A percentile compares a stretch with the other conserved stretches of the same genome.
phyloP scores from a whole-genome alignment of 192 early-diverging fungal species.

The Oehlia diaphana region DNA sequence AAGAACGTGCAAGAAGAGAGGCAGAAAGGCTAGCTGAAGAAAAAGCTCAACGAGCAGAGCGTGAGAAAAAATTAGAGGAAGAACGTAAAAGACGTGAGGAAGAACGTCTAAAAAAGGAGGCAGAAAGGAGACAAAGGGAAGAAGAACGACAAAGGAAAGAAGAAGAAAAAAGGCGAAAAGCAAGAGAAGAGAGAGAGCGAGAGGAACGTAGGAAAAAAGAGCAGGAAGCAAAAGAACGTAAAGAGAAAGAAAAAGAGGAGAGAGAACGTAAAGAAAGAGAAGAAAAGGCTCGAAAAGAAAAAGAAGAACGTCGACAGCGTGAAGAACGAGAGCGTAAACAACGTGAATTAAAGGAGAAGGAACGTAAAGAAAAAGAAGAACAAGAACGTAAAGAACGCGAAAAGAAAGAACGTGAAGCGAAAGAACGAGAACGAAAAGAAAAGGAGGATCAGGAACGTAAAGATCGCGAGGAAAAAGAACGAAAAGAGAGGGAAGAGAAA shows the following conservation, averaged over 20 bases:
- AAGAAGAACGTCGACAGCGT: constrained; percentile 36
- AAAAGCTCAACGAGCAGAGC: constrained; percentile 38
- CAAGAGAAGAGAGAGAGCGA: constrained; percentile 31
- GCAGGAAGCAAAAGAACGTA: constrained; percentile 56
- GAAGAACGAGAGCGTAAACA: constrained; percentile 49
- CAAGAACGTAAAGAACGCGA: constrained; percentile 55
- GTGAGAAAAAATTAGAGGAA: constrained; percentile 57
- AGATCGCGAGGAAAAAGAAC: constrained; percentile 29
- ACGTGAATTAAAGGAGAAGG: constrained; percentile 47
- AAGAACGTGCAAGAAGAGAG: constrained; percentile 62
- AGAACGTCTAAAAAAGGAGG: constrained; percentile 59
- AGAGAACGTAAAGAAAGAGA: constrained; percentile 40
- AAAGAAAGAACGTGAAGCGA: constrained; percentile 50
- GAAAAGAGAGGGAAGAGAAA: constrained; percentile 30
- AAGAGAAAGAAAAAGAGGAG: constrained; percentile 32
- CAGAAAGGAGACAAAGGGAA: constrained; percentile 52
- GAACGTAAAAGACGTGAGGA: constrained; percentile 62
- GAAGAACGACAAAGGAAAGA: constrained; percentile 41
- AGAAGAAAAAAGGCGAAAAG: constrained; percentile 44
- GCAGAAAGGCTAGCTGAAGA: constrained; percentile 52
- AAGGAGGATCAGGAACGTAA: constrained; percentile 50
- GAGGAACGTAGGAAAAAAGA: constrained; percentile 62
- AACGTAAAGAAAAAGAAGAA: constrained; percentile 49
- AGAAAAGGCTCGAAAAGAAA: constrained; percentile 37
- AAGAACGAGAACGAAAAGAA: constrained; percentile 46